Evolutionary conservation across 2,329 filamentous ascomycete genomes (phyloP).

Genomic region (Verticillium longisporum): DNA sequence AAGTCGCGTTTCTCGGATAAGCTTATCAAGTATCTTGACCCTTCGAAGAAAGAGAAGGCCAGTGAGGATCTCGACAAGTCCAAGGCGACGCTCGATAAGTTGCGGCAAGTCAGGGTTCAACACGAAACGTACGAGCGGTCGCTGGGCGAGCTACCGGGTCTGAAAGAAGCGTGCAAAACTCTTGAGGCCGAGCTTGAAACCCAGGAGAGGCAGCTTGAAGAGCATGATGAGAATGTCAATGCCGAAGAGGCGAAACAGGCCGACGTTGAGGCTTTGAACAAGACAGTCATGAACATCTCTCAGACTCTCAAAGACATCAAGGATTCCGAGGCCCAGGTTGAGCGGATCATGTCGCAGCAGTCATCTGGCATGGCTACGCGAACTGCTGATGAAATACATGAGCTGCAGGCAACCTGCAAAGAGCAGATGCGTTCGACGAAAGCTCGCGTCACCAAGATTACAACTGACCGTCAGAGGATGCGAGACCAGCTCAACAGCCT

Average conservation of each 20-base stretch:
- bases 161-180: constrained; percentile 57
- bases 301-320: constrained; percentile 67
- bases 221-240: constrained; percentile 59
- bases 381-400: constrained; percentile 78
- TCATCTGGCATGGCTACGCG: constrained; percentile 59
- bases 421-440: constrained; percentile 63
- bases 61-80: constrained; percentile 52
- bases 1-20: constrained; percentile 58
- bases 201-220: constrained; percentile 56
- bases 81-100: constrained; percentile 45
- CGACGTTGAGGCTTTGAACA: constrained; percentile 69
- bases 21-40: constrained; percentile 57
- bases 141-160: constrained; percentile 60
- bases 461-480: constrained; percentile 63
- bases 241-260: constrained; percentile 59
- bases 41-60: constrained; percentile 54
- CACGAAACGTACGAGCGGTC: constrained; percentile 72
- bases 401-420: constrained; percentile 59
- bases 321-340: constrained; percentile 65
- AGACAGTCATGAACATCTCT: constrained; percentile 68
- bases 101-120: constrained; percentile 56
- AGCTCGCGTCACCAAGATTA: constrained; percentile 57
- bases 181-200: constrained; percentile 55
- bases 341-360: constrained; percentile 69
- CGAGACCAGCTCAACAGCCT: constrained; percentile 61